Base-by-base conservation (phyloP, 78 protist genomes). In the Carpediemonas membranifera region DNA sequence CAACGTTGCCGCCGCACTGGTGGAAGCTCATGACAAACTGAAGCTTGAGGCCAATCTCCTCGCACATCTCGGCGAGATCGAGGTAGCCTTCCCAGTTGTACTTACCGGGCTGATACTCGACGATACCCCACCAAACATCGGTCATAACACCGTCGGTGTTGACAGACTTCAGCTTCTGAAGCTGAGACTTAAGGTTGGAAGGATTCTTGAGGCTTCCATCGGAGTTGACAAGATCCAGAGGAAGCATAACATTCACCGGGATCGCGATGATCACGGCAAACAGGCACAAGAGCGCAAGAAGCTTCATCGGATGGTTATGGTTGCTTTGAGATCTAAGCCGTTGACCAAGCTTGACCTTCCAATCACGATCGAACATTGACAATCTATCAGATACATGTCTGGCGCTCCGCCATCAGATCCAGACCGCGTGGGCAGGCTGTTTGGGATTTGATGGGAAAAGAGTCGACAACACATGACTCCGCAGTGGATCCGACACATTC, bases 121-220 rank as follows among this genome's bases (percentile, higher is more conserved):
- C 81, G 7, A 85, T 0, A 1, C 94, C 94, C 90, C 90, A 85
- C 90, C 90, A 89, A 31, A 85, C 85, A 73, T 89, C 94, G 11
- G 54, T 52, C 90, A 85, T 89, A 2, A 89, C 85, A 37, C 89
- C 83, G 27, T 79, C 47, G 19, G 65, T 53, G n/a, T 58, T 63
- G 31, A 62, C 79, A 62, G 24, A 27, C n/a, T 68, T 65, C 25
- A 88, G 62, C 31, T 54, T 21, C 5, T 7, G 1, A 64, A 87
- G 59, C 78, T 79, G 76, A 27, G 18, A 19, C 28, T 37, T 7
- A 28, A 76, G 21, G 2, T 3, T 1, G 0, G 41, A 25, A 27
- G 74, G 61, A 51, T 76, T 64, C 7, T 21, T 31, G 11, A 85
- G 57, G 30, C 47, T 37, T 19, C 76, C 81, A 30, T 50, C 59